phyloP scores from a whole-genome alignment of 2,329 filamentous ascomycete species.

The Aspergillus sp. region DNA sequence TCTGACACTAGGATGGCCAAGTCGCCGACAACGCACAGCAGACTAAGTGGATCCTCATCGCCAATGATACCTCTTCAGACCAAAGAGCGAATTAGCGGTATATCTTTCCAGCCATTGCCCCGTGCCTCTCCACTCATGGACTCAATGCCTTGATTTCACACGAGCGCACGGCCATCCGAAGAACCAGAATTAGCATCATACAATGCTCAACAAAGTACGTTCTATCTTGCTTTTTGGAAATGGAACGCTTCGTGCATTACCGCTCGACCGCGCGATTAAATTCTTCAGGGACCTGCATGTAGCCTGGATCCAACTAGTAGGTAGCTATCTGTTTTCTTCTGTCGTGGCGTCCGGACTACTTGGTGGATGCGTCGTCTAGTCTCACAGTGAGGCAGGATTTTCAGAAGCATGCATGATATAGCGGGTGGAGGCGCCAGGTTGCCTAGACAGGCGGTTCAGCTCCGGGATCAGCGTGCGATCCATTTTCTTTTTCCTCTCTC shows the following conservation, averaged over 20 bases:
- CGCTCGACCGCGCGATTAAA: neutral
- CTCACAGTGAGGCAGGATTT: neutral
- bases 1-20: neutral
- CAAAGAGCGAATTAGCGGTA: constrained; percentile 1
- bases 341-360: neutral
- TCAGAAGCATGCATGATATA: neutral
- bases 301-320: neutral
- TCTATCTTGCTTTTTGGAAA: neutral
- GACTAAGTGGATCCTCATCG: constrained; percentile 4
- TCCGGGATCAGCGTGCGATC: constrained; percentile 17
- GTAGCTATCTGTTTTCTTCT: neutral
- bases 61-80: neutral
- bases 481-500: neutral
- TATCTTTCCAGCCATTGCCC: neutral
- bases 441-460: constrained; percentile 17
- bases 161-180: neutral
- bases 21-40: neutral
- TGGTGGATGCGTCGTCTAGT: neutral
- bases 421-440: neutral
- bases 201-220: neutral
- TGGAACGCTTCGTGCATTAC: neutral
- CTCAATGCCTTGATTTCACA: constrained; percentile 2
- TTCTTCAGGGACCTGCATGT: constrained; percentile 2
- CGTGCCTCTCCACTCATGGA: constrained; percentile 4
- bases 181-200: neutral